phyloP scores from a whole-genome alignment of 2,329 filamentous ascomycete species.

The Claviceps maximensis region DNA sequence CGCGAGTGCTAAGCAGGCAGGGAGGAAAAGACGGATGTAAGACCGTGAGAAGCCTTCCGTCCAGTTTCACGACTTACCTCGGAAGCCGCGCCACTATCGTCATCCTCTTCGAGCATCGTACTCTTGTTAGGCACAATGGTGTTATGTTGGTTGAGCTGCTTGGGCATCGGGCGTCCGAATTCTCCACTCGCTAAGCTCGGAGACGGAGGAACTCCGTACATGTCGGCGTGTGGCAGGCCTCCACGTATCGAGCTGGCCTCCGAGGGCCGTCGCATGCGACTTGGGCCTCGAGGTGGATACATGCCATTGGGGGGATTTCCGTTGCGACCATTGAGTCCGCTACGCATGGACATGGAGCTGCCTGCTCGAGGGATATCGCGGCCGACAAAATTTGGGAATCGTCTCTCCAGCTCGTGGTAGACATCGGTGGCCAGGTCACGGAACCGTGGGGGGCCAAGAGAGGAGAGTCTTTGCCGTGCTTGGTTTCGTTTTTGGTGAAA shows the following conservation, averaged over 20 bases:
- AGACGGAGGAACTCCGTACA: slow-evolving; percentile 44
- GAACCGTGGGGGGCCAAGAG: slow-evolving; percentile 74
- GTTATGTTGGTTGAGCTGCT: slow-evolving; percentile 78
- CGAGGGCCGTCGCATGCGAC: slow-evolving; percentile 42
- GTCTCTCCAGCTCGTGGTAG: slow-evolving; percentile 83
- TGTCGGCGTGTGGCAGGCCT: slow-evolving; percentile 24
- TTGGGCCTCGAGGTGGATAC: slow-evolving; percentile 37
- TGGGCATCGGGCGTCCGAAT: slow-evolving; percentile 65
- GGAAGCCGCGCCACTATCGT: slow-evolving; percentile 38
- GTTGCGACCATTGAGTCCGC: slow-evolving; percentile 42
- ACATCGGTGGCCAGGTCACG: slow-evolving; percentile 90
- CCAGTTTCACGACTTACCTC: slow-evolving; percentile 22
- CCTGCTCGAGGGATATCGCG: slow-evolving; percentile 54
- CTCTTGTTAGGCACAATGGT: slow-evolving; percentile 97
- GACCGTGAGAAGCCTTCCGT: background rate
- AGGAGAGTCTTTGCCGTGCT: slow-evolving; percentile 88
- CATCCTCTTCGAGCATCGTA: slow-evolving; percentile 92
- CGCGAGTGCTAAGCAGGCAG: background rate
- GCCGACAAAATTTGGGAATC: slow-evolving; percentile 69
- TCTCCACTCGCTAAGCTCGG: slow-evolving; percentile 47
- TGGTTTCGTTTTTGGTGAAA: slow-evolving; percentile 98
- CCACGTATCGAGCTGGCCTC: slow-evolving; percentile 49
- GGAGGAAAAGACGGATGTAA: too few relatives aligned
- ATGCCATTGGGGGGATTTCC: slow-evolving; percentile 46
- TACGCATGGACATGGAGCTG: slow-evolving; percentile 53